Percentiles rank a stretch among this genome's conserved stretches.
phyloP scores from a whole-genome alignment of 2,329 filamentous ascomycete genomes.

The Colletotrichum sp. region DNA sequence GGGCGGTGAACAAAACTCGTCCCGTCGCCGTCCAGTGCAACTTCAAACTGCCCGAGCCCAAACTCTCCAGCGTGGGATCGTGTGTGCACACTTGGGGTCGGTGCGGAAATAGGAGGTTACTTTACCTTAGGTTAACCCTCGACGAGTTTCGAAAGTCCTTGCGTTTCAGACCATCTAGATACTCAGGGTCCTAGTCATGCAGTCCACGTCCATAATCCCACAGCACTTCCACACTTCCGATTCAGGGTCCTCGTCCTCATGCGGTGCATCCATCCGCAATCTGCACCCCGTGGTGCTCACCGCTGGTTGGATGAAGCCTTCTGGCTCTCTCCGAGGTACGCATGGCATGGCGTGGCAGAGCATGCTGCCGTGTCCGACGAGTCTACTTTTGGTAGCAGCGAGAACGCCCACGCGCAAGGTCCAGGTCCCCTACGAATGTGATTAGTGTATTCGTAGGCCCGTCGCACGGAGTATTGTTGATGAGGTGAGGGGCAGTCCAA shows the following conservation, averaged over 20 bases:
- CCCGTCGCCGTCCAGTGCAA: background rate
- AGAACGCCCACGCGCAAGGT: slow-evolving; percentile 1
- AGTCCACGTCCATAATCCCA: background rate
- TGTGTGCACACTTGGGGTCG: background rate
- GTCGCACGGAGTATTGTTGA: background rate
- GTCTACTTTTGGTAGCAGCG: background rate
- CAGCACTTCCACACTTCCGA: background rate
- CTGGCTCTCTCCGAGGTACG: background rate
- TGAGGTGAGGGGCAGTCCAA: background rate
- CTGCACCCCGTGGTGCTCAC: background rate
- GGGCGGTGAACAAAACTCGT: background rate
- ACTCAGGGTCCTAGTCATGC: slow-evolving; percentile 20
- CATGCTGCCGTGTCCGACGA: background rate
- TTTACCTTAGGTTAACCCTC: background rate
- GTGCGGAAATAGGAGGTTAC: background rate
- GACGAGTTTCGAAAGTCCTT: slow-evolving; percentile 7
- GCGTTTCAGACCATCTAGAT: slow-evolving; percentile 15
- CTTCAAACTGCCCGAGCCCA: background rate
- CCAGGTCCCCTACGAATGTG: background rate
- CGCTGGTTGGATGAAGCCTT: slow-evolving; percentile 6
- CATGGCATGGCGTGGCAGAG: background rate
- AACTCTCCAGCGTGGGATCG: background rate
- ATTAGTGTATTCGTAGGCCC: background rate
- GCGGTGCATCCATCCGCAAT: background rate
- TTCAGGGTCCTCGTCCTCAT: slow-evolving; percentile 16